Evolutionary conservation across 257 asterid genomes (phyloP).

Genomic region (Dorcoceras hygrometricum): DNA sequence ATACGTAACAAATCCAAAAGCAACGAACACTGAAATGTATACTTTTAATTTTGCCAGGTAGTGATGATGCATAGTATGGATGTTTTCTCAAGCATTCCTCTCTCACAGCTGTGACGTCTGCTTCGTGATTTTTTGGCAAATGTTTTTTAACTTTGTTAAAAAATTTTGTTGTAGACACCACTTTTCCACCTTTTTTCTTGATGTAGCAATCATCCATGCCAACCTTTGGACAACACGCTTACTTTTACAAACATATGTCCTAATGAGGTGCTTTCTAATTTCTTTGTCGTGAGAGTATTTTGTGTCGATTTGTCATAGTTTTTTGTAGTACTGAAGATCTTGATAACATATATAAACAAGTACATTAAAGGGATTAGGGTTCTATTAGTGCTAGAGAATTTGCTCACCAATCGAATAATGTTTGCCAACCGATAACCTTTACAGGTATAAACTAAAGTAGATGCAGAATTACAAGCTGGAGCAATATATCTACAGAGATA

Average conservation of each 20-base stretch:
- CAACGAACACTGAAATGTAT: constrained; percentile 21
- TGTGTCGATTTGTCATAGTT: background rate
- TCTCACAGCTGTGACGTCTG: constrained; percentile 12
- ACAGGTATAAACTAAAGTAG: background rate
- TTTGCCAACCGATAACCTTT: background rate
- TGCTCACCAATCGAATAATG: background rate
- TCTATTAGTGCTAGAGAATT: background rate
- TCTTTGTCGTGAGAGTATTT: background rate
- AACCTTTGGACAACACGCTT: background rate
- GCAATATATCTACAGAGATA: background rate
- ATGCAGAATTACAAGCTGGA: background rate
- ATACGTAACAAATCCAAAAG: background rate
- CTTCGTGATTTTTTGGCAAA: constrained; percentile 21
- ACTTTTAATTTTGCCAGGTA: constrained; percentile 41
- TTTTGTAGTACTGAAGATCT: background rate
- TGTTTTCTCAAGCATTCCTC: constrained; percentile 22
- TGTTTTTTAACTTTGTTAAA: constrained; percentile 2
- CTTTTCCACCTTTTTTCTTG: too few species aligned
- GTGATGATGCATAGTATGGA: constrained; percentile 48
- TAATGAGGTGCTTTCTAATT: background rate
- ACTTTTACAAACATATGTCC: background rate
- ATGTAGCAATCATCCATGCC: background rate
- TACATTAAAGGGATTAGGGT: background rate
- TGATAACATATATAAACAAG: too few species aligned
- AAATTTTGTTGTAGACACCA: background rate